Evolutionary conservation across 129 eudicot species (phyloP).

Genomic region (Ambrosia artemisiifolia): DNA sequence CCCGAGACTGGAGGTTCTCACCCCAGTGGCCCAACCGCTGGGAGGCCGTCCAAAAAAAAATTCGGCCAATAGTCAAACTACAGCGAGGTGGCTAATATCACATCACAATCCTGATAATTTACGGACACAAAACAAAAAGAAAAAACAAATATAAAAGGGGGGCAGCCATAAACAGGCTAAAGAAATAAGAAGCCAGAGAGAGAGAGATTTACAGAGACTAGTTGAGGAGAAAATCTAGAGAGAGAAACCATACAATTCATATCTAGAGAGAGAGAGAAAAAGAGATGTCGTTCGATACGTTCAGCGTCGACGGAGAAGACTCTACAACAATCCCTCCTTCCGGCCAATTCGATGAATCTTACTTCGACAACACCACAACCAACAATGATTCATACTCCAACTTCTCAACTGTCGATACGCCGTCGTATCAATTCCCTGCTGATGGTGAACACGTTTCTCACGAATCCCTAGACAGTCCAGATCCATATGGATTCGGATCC

Average conservation of each 20-base stretch:
- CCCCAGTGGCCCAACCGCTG: too few species aligned
- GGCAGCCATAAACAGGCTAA: constrained; percentile 32
- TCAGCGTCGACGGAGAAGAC: constrained; percentile 68
- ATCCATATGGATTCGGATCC: constrained; percentile 58
- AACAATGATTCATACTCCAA: constrained; percentile 33
- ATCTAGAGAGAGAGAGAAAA: constrained; percentile 16
- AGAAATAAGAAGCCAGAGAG: background rate
- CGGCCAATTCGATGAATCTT: constrained; percentile 51
- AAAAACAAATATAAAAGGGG: background rate
- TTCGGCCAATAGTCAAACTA: background rate
- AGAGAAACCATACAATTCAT: constrained; percentile 8
- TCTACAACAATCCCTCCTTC: constrained; percentile 34
- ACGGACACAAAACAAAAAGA: background rate
- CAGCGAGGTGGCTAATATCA: background rate
- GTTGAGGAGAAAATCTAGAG: constrained; percentile 10
- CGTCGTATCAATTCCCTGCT: constrained; percentile 32
- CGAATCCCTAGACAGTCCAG: constrained; percentile 49
- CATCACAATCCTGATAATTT: background rate
- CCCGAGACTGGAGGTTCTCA: too few species aligned
- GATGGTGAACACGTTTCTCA: constrained; percentile 39
- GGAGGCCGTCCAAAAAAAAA: too few species aligned
- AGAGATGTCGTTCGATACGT: constrained; percentile 55
- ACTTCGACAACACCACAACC: constrained; percentile 31
- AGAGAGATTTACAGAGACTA: background rate
- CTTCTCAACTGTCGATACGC: constrained; percentile 49